Evolutionary conservation across 192 early-diverging fungal genomes (phyloP).

Genomic region (Polychytrium aggregatum): DNA sequence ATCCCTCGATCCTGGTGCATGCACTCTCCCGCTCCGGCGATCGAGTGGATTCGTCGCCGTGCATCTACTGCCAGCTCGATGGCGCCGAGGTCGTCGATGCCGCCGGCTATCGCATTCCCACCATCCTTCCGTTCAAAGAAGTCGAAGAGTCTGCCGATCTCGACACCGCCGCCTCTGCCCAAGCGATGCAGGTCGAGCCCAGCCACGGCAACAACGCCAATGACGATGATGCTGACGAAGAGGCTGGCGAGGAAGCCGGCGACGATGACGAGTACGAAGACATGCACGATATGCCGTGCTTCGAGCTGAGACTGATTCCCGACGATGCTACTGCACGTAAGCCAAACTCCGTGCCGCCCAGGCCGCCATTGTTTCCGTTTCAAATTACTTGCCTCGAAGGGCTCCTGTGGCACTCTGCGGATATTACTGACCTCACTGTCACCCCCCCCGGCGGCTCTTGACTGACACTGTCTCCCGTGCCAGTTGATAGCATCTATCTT

Average conservation of each 20-base stretch:
- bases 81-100: slow-evolving; percentile 21
- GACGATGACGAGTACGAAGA: slow-evolving; percentile 30
- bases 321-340: slow-evolving; percentile 42
- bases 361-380: too few relatives aligned
- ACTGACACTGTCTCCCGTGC: not conserved
- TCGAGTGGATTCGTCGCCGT: slow-evolving; percentile 20
- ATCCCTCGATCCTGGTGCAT: slow-evolving; percentile 56
- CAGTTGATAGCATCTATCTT: slow-evolving; percentile 60
- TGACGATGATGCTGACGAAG: not conserved
- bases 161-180: too few relatives aligned
- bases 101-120: too few relatives aligned
- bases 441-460: too few relatives aligned
- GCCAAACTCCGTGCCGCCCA: too few relatives aligned
- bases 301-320: slow-evolving; percentile 51
- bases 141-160: too few relatives aligned
- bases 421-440: too few relatives aligned
- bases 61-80: slow-evolving; percentile 60
- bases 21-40: slow-evolving; percentile 46
- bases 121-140: too few relatives aligned
- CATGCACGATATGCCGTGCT: slow-evolving; percentile 24
- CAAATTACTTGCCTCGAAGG: too few relatives aligned
- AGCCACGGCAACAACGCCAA: not conserved
- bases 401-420: too few relatives aligned
- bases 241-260: slow-evolving; percentile 10
- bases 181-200: too few relatives aligned